Percentiles rank a stretch among this genome's conserved stretches.
phyloP scores from a whole-genome alignment of 2,329 filamentous ascomycete genomes.

The Clathrospora elynae region DNA sequence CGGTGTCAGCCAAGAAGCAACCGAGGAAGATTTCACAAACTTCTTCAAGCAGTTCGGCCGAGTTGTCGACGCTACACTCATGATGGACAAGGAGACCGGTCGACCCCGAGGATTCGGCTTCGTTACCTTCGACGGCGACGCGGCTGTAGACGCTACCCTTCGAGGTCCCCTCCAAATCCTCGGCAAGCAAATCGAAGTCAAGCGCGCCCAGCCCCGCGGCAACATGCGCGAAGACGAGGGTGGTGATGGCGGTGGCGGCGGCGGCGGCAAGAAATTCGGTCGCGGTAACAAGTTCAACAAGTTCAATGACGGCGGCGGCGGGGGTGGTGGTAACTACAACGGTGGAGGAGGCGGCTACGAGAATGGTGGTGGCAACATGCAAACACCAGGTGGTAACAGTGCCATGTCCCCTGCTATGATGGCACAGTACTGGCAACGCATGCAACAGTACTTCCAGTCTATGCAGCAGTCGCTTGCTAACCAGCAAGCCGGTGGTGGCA shows the following conservation, averaged over 20 bases:
- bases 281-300: conserved; percentile 46
- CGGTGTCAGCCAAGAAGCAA: conserved; percentile 95
- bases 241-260: conserved; percentile 68
- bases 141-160: conserved; percentile 90
- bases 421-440: conserved; percentile 97
- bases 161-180: conserved; percentile 86
- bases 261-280: conserved; percentile 59
- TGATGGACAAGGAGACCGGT: conserved; percentile 99
- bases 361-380: conserved; percentile 55
- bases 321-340: conserved; percentile 52
- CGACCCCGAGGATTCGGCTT: conserved; percentile 95
- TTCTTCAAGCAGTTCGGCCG: conserved; percentile 97
- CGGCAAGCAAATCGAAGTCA: conserved; percentile 96
- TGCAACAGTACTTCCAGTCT: conserved; percentile 96
- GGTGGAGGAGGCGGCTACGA: conserved; percentile 52
- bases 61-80: conserved; percentile 94
- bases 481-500: conserved; percentile 48
- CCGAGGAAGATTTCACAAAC: conserved; percentile 91
- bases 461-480: conserved; percentile 88
- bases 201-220: conserved; percentile 93
- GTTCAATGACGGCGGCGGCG: conserved; percentile 45
- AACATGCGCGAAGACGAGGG: conserved; percentile 93
- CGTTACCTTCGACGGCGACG: conserved; percentile 95
- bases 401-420: conserved; percentile 96
- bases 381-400: conserved; percentile 42